Percentiles rank a stretch among this genome's conserved stretches.
These are phyloP conservation scores for Fusarium solani-melongenae DNA, from an alignment of 2,329 filamentous ascomycete species.

Conservation along the genomic window DNA sequence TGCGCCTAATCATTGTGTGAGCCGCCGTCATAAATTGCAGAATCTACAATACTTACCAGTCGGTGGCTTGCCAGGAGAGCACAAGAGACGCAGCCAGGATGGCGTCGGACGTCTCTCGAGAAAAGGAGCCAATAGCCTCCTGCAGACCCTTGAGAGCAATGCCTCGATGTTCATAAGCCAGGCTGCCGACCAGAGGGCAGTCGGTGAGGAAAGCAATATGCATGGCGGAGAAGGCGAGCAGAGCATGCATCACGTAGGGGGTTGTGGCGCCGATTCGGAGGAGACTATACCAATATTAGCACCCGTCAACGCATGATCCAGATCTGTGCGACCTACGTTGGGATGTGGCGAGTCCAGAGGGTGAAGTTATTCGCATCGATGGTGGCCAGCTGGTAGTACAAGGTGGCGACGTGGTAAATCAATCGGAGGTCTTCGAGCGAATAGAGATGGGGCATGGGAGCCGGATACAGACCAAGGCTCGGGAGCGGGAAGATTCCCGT, in stretches of 20 bases:
- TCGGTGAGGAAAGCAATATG: constrained; percentile 91
- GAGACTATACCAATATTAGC: constrained; percentile 41
- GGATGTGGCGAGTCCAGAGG: constrained; percentile 92
- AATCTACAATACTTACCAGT: constrained; percentile 76
- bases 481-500: constrained; percentile 89
- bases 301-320: background rate
- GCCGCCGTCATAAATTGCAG: background rate
- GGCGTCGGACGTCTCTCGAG: constrained; percentile 87
- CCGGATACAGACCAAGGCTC: constrained; percentile 80
- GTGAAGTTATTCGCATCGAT: constrained; percentile 86
- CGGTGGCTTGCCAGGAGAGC: constrained; percentile 94
- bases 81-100: constrained; percentile 91
- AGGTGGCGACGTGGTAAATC: constrained; percentile 88
- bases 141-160: constrained; percentile 88
- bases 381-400: constrained; percentile 83
- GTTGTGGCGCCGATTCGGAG: constrained; percentile 84
- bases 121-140: constrained; percentile 87
- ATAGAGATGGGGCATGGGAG: constrained; percentile 77
- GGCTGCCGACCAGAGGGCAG: constrained; percentile 84
- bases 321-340: constrained; percentile 73
- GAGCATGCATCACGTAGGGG: constrained; percentile 91
- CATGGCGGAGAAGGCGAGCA: constrained; percentile 93
- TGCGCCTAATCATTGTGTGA: constrained; percentile 72
- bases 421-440: constrained; percentile 84
- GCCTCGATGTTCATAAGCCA: constrained; percentile 90